phyloP scores from a whole-genome alignment of 441 rosid genomes.

The Arabidopsis hybrid region DNA sequence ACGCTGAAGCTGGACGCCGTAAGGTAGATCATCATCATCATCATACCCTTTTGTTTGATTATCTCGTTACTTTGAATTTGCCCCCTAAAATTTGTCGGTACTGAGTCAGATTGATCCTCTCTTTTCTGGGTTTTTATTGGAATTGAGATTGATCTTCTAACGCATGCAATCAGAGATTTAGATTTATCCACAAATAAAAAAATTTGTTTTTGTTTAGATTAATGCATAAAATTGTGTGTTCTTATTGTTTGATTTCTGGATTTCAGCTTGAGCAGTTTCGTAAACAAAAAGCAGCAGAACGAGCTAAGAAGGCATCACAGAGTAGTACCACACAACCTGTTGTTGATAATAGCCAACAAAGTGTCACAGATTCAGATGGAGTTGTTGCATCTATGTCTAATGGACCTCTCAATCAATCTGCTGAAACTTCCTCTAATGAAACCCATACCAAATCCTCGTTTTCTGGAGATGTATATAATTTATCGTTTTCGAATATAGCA shows the following conservation, averaged over 20 bases:
- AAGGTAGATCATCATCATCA: slow-evolving; percentile 60
- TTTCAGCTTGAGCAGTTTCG: slow-evolving; percentile 95
- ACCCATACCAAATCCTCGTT: not conserved
- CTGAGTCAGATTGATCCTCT: slow-evolving; percentile 20
- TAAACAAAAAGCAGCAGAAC: slow-evolving; percentile 92
- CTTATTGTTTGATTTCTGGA: slow-evolving; percentile 25
- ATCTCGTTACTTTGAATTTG: not conserved
- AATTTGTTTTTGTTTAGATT: not conserved
- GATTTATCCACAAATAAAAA: not conserved
- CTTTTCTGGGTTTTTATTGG: slow-evolving; percentile 21
- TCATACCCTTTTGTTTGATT: slow-evolving; percentile 3
- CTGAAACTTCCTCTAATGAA: slow-evolving; percentile 43
- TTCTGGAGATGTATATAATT: slow-evolving; percentile 40
- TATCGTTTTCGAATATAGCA: slow-evolving; percentile 42
- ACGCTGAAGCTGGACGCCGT: slow-evolving; percentile 92
- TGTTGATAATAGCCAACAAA: slow-evolving; percentile 51
- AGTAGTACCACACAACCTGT: slow-evolving; percentile 50
- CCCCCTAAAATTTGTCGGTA: slow-evolving; percentile 4
- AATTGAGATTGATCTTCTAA: slow-evolving; percentile 20
- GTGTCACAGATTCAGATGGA: slow-evolving; percentile 58
- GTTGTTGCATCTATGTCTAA: slow-evolving; percentile 60
- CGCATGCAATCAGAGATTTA: slow-evolving; percentile 26
- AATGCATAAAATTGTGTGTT: slow-evolving; percentile 11
- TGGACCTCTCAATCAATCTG: slow-evolving; percentile 46
- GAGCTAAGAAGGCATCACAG: slow-evolving; percentile 69